Conservation (phyloP, 163 green algal species). For the Scenedesmus sp. region DNA sequence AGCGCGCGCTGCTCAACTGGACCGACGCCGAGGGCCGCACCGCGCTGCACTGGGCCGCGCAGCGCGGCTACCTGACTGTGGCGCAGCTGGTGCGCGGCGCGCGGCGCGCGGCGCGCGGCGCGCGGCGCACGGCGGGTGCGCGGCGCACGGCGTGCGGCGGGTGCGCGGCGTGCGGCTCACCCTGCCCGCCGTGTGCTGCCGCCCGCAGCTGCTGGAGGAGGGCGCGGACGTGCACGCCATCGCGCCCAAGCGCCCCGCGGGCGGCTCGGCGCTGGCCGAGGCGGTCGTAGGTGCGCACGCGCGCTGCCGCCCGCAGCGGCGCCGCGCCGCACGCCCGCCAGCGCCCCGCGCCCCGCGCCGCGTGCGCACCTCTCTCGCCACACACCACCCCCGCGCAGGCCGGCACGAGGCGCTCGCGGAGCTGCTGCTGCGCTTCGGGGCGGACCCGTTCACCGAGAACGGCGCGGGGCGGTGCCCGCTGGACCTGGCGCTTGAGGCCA, state of each 20-base stretch:
- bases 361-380: too few species aligned
- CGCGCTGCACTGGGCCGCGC: conserved; percentile 16
- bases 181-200: too few species aligned
- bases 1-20: conserved; percentile 28
- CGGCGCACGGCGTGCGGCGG: too few species aligned
- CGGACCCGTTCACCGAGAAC: conserved; percentile 44
- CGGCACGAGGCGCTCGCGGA: conserved; percentile 32
- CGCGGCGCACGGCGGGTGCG: too few species aligned
- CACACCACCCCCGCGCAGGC: too few species aligned
- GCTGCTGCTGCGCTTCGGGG: conserved; percentile 34
- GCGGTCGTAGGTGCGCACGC: too few species aligned
- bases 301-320: too few species aligned
- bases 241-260: background rate
- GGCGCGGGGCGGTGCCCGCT: conserved; percentile 9
- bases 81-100: conserved; percentile 27
- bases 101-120: too few species aligned
- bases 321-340: too few species aligned
- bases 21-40: conserved; percentile 36
- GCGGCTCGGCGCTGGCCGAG: conserved; percentile 32
- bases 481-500: conserved; percentile 33
- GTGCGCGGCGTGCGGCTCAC: too few species aligned
- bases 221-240: conserved; percentile 27
- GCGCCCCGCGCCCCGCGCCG: too few species aligned
- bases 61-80: conserved; percentile 26
- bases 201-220: conserved; percentile 38